These are phyloP conservation scores for Scheffersomyces parashehatae DNA, from an alignment of 1,139 yeast genomes.

Conservation along the genomic window DNA sequence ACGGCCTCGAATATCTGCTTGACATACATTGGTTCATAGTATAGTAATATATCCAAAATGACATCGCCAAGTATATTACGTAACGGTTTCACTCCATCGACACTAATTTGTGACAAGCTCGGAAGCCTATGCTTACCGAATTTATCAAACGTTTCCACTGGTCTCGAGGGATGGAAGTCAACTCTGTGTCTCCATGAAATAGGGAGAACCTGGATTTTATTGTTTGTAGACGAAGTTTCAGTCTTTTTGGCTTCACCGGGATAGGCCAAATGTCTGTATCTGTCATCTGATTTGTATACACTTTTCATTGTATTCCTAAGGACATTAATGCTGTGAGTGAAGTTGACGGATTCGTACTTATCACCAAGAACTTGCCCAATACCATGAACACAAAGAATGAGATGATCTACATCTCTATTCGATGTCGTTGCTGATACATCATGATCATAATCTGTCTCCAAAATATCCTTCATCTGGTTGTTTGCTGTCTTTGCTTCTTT, in stretches of 20 bases:
- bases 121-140: conserved; percentile 52
- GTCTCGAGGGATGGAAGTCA: conserved; percentile 55
- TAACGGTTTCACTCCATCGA: conserved; percentile 77
- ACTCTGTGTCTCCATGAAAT: conserved; percentile 76
- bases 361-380: conserved; percentile 88
- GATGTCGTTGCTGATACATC: conserved; percentile 33
- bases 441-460: conserved; percentile 54
- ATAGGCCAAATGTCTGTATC: conserved; percentile 41
- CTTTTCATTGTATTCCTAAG: conserved; percentile 64
- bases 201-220: conserved; percentile 74
- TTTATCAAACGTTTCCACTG: conserved; percentile 26
- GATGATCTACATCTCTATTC: conserved; percentile 68
- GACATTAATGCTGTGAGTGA: conserved; percentile 80
- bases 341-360: conserved; percentile 77
- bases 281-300: conserved; percentile 50
- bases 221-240: conserved; percentile 31
- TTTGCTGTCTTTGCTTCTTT: conserved; percentile 12
- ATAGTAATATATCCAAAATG: conserved; percentile 77
- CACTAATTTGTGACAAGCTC: conserved; percentile 67
- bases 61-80: conserved; percentile 84
- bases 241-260: conserved; percentile 19
- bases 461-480: conserved; percentile 38
- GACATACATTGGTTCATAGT: conserved; percentile 76
- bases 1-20: conserved; percentile 66
- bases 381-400: conserved; percentile 87